These are phyloP conservation scores for Sporothrix phasma DNA, from an alignment of 2,329 filamentous ascomycete species.

Conservation along the genomic window DNA sequence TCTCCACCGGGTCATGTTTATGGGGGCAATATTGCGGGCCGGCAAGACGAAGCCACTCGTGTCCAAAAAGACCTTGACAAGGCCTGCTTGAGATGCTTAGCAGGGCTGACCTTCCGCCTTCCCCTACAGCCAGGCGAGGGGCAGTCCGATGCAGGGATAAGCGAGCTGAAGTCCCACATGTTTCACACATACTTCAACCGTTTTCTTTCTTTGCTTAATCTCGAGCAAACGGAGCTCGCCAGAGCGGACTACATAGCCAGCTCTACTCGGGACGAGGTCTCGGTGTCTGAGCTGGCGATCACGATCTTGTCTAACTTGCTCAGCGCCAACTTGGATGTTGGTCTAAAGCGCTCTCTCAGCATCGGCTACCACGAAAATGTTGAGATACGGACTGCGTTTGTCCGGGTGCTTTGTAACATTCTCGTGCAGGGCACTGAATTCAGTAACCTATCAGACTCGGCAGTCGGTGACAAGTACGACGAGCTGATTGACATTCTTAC, in stretches of 20 bases:
- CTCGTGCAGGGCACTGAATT: conserved; percentile 63
- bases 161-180: conserved; percentile 60
- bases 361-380: conserved; percentile 63
- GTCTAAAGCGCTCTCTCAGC: conserved; percentile 57
- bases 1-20: conserved; percentile 38
- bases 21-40: conserved; percentile 24
- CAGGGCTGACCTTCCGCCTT: conserved; percentile 55
- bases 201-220: conserved; percentile 55
- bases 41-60: conserved; percentile 46
- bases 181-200: conserved; percentile 63
- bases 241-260: conserved; percentile 33
- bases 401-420: conserved; percentile 61
- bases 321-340: conserved; percentile 62
- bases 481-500: conserved; percentile 54
- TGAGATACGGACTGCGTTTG: conserved; percentile 59
- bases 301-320: conserved; percentile 58
- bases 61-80: conserved; percentile 57
- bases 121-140: conserved; percentile 57
- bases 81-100: conserved; percentile 54
- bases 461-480: conserved; percentile 59
- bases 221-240: conserved; percentile 39
- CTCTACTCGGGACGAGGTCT: conserved; percentile 42
- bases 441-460: conserved; percentile 56
- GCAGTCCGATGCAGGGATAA: conserved; percentile 55
- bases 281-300: conserved; percentile 54